Conservation (phyloP, 169 alveolate genomes). For the Cyclospora cayetanensis region DNA sequence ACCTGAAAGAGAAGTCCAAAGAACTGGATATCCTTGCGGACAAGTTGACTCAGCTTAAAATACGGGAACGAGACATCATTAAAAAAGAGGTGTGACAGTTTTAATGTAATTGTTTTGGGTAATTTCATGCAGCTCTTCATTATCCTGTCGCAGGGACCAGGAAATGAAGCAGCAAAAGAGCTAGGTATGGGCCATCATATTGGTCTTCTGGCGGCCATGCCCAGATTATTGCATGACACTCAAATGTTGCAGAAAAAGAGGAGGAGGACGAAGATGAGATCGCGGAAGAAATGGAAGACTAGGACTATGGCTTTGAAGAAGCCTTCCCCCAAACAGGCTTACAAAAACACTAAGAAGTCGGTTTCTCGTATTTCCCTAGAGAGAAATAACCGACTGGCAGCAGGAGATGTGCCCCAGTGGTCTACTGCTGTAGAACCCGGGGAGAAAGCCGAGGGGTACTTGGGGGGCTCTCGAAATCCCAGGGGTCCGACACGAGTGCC, state of each 20-base stretch:
- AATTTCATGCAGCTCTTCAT: neutral
- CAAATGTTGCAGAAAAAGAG: neutral
- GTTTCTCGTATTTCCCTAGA: too few species aligned
- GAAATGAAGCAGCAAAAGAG: neutral
- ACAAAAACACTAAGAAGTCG: neutral
- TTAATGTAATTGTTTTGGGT: neutral
- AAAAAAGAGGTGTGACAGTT: neutral
- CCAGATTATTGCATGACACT: neutral
- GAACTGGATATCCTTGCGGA: slow-evolving; percentile 65
- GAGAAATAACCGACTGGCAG: neutral
- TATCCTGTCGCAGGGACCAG: neutral
- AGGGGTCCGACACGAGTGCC: neutral
- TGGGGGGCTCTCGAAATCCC: neutral
- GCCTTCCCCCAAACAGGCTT: neutral
- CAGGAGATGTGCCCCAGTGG: too few species aligned
- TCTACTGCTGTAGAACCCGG: neutral
- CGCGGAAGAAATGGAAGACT: neutral
- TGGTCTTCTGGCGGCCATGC: too few species aligned
- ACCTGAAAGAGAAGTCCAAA: slow-evolving; percentile 60
- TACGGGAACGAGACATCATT: slow-evolving; percentile 42
- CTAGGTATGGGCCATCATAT: neutral
- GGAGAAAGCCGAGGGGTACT: neutral
- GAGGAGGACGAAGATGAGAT: slow-evolving; percentile 1
- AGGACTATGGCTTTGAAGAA: neutral
- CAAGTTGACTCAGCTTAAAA: slow-evolving; percentile 58